These are phyloP conservation scores for Auriscalpium orientale DNA, from an alignment of 768 basidiomycete species.

Conservation along the genomic window DNA sequence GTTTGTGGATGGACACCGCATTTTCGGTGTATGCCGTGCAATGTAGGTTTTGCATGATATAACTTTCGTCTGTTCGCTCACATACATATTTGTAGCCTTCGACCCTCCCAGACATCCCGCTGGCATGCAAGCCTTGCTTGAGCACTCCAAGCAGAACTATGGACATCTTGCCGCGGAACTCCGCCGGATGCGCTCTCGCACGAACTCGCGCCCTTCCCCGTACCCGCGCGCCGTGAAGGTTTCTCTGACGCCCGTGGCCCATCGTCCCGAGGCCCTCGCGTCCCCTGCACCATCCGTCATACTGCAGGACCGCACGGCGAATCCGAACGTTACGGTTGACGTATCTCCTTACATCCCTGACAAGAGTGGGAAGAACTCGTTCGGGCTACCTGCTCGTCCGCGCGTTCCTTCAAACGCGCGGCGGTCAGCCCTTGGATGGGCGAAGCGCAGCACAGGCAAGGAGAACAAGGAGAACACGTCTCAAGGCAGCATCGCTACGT, in stretches of 20 bases:
- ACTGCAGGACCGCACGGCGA: constrained; percentile 6
- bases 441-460: constrained; percentile 53
- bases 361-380: constrained; percentile 24
- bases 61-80: constrained; percentile 1
- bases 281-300: constrained; percentile 28
- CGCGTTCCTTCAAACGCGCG: constrained; percentile 49
- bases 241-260: constrained; percentile 36
- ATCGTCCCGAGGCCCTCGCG: constrained; percentile 10
- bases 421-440: constrained; percentile 53
- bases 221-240: constrained; percentile 53
- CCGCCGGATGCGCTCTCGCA: constrained; percentile 57
- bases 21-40: constrained; percentile 69
- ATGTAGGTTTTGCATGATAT: constrained; percentile 38
- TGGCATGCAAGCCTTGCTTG: constrained; percentile 66
- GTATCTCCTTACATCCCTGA: constrained; percentile 34
- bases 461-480: constrained; percentile 37
- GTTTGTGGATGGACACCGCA: constrained; percentile 60
- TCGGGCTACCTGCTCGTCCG: constrained; percentile 31
- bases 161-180: constrained; percentile 70
- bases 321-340: constrained; percentile 2
- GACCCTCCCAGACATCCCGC: constrained; percentile 55
- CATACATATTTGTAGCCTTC: constrained; percentile 37
- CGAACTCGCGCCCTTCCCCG: constrained; percentile 64
- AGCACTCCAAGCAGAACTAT: constrained; percentile 65
- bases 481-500: constrained; percentile 45